Evolutionary conservation across 345 rosid genomes (phyloP), one percentile per base, ranked within the genome.

Genomic region (Cardamine chenopodiifolia): DNA sequence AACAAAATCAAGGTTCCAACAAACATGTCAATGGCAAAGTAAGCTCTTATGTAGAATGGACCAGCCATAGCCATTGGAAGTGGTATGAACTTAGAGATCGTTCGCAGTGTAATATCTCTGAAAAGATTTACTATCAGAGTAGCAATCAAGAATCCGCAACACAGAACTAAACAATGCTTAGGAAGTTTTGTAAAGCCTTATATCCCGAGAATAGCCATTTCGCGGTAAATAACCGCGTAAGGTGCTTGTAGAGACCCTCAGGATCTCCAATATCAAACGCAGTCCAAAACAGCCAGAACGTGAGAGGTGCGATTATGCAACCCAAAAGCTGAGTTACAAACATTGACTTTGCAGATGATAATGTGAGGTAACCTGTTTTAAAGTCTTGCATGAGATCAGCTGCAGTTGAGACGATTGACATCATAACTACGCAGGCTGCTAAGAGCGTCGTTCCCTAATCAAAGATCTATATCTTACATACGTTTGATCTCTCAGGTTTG

Each of bases 361-460:
- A 68, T 18, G 96, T 89, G 19, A 87, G 87, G 80, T 90, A 87
- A 72, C 91, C 90, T 1, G 91, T 90, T 82, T 90, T 92, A 62
- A 92, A 90, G 80, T 92, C 96, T 81, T 90, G 96, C 96, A 90
- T 88, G 23, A 92, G 93, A 79, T 92, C 94, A 17, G 93, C 91
- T 7, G 96, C 97, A 0, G 88, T 92, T 64, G 97, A 83, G 74
- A 92, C 92, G 18, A 92, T 92, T 49, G 90, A 47, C 93, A 89
- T 92, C 92, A 89, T 92, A 23, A n/a, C n/a, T n/a, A n/a, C n/a
- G n/a, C n/a, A n/a, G n/a, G n/a, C n/a, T n/a, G n/a, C n/a, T n/a
- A 12, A 42, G 6, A 31, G n/a, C 42, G 20, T 42, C 42, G 20
- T 42, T 56, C 13, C 20, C 15, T 15, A 6, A 8, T 49, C 73